Evolutionary conservation across 352 stramenopile genomes (phyloP).

Genomic region (Blastocystis sp.): DNA sequence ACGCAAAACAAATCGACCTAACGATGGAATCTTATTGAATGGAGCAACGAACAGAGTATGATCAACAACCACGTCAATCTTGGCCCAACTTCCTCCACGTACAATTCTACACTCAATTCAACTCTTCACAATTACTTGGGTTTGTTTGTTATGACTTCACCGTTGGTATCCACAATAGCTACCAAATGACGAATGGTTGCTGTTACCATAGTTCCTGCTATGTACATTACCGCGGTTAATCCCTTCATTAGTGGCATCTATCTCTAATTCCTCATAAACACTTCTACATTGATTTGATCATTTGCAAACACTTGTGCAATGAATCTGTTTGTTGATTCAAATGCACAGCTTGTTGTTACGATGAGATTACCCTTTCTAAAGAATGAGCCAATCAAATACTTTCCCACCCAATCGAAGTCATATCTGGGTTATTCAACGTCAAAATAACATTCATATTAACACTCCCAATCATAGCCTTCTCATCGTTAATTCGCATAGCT

Average conservation of each 20-base stretch:
- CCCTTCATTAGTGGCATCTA: slow-evolving; percentile 43
- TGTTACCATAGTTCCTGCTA: slow-evolving; percentile 6
- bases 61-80: slow-evolving; percentile 31
- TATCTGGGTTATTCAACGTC: slow-evolving; percentile 65
- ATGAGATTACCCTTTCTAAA: slow-evolving; percentile 30
- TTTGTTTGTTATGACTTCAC: neutral
- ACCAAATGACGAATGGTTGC: neutral
- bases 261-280: neutral
- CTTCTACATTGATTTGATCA: neutral
- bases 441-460: slow-evolving; percentile 76
- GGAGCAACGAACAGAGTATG: neutral
- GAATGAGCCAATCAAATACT: neutral
- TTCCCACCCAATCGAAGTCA: neutral
- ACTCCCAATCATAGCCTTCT: slow-evolving; percentile 70
- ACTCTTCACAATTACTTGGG: neutral
- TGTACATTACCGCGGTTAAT: slow-evolving; percentile 3
- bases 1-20: slow-evolving; percentile 19
- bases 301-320: slow-evolving; percentile 30
- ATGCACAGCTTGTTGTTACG: neutral
- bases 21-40: neutral
- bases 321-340: neutral
- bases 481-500: slow-evolving; percentile 75
- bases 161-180: neutral
- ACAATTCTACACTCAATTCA: slow-evolving; percentile 1
- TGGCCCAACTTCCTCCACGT: slow-evolving; percentile 9